A percentile compares a stretch with the other conserved stretches of the same genome.
Evolutionary conservation across 768 basidiomycete genomes (phyloP).

Genomic region (Phanerodontia chrysosporium): DNA sequence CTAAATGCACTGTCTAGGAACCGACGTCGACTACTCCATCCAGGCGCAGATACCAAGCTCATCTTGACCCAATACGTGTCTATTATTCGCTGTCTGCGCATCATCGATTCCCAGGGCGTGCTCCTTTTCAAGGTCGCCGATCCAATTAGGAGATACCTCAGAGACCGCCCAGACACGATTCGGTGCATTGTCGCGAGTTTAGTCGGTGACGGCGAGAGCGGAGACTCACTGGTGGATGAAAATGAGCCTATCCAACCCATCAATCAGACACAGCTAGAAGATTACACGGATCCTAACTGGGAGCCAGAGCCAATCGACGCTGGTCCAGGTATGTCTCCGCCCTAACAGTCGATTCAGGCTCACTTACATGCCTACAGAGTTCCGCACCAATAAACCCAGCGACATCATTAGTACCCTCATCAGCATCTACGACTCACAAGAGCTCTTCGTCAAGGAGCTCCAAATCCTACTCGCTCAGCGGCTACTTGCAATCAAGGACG

Average conservation of each 20-base stretch:
- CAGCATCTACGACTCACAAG: conserved; percentile 96
- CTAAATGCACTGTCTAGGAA: conserved; percentile 45
- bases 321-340: conserved; percentile 62
- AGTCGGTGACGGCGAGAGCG: conserved; percentile 76
- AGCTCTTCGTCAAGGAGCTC: conserved; percentile 92
- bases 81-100: conserved; percentile 85
- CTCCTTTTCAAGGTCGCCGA: conserved; percentile 91
- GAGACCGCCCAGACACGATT: conserved; percentile 89
- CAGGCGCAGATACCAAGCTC: conserved; percentile 90
- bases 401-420: conserved; percentile 96
- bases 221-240: conserved; percentile 81
- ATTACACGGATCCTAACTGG: conserved; percentile 91
- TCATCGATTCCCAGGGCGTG: conserved; percentile 91
- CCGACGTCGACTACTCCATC: conserved; percentile 84
- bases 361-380: conserved; percentile 53
- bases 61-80: conserved; percentile 89
- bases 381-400: conserved; percentile 84
- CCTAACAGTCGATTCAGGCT: not conserved
- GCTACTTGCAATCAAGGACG: conserved; percentile 74
- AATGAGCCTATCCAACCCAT: conserved; percentile 76
- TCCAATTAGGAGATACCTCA: conserved; percentile 81
- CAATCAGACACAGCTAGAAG: conserved; percentile 73
- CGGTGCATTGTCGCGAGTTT: conserved; percentile 88
- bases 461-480: conserved; percentile 89
- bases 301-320: conserved; percentile 95